These are phyloP conservation scores for Thermothielavioides terrestris DNA, from an alignment of 495 filamentous ascomycete species.

Conservation along the genomic window DNA sequence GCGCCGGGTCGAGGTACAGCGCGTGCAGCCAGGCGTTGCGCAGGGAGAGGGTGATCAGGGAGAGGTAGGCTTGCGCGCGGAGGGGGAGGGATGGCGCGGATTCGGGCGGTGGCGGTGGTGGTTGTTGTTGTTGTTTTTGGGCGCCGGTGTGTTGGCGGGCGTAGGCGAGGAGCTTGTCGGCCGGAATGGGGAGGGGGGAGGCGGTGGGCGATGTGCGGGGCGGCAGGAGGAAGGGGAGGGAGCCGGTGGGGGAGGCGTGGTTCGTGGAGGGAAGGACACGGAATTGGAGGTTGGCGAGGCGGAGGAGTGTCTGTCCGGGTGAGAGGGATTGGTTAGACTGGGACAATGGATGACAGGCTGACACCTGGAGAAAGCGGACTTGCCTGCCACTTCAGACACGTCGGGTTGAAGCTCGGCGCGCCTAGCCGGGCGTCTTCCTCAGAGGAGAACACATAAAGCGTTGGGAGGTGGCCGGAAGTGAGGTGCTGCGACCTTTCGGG, in stretches of 20 bases:
- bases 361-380: conserved; percentile 20
- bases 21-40: conserved; percentile 80
- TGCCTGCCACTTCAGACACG: conserved; percentile 96
- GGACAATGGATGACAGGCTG: not conserved
- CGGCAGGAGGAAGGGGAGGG: conserved; percentile 80
- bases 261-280: conserved; percentile 69
- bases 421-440: conserved; percentile 53
- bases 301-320: conserved; percentile 65
- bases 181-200: conserved; percentile 19
- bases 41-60: conserved; percentile 71
- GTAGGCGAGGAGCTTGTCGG: conserved; percentile 44
- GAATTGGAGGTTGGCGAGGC: conserved; percentile 63
- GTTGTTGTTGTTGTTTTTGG: conserved; percentile 1
- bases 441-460: conserved; percentile 71
- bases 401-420: conserved; percentile 79
- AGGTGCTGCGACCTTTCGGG: conserved; percentile 52
- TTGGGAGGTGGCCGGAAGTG: conserved; percentile 43
- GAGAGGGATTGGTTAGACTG: conserved; percentile 3
- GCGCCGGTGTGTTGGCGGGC: conserved; percentile 35
- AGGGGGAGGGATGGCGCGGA: not conserved
- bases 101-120: not conserved
- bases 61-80: conserved; percentile 68
- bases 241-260: conserved; percentile 82
- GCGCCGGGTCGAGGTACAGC: conserved; percentile 63
- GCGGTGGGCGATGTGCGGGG: conserved; percentile 24